phyloP scores from a whole-genome alignment of 768 basidiomycete species.

The Hericium alpestre region DNA sequence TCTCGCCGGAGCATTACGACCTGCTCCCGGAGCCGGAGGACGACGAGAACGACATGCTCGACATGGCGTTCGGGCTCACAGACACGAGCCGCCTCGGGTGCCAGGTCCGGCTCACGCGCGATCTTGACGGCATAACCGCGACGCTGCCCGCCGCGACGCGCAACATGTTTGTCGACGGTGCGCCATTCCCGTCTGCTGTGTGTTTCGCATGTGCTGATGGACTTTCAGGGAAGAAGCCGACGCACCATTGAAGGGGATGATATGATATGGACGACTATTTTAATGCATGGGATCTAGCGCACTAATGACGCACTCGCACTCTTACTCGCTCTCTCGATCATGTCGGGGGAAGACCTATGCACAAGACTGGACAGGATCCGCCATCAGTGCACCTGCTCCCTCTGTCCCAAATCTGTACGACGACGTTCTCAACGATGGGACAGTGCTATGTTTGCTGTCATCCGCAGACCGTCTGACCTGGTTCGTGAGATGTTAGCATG shows the following conservation, averaged over 20 bases:
- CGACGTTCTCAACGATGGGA: no score
- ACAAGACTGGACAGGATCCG: no score
- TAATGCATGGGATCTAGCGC: background rate
- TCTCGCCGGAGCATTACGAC: constrained; percentile 75
- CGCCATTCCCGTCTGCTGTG: no score
- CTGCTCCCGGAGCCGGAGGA: constrained; percentile 86
- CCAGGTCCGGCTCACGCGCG: constrained; percentile 67
- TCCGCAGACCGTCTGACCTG: no score
- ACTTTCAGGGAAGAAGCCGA: constrained; percentile 36
- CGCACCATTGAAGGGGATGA: constrained; percentile 28
- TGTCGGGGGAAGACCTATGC: no score
- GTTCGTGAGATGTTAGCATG: no score
- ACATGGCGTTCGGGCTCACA: constrained; percentile 93
- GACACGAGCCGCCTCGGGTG: constrained; percentile 83
- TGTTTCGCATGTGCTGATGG: background rate
- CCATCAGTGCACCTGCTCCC: no score
- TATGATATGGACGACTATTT: background rate
- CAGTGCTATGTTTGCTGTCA: no score
- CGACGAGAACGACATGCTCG: constrained; percentile 97
- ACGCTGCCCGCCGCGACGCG: constrained; percentile 83
- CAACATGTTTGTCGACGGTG: constrained; percentile 96
- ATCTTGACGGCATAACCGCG: constrained; percentile 78
- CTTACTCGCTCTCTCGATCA: background rate
- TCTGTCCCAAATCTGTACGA: no score
- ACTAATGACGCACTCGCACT: background rate